These are phyloP conservation scores for Pichia sp. DNA, from an alignment of 1,139 yeast species.

Conservation along the genomic window DNA sequence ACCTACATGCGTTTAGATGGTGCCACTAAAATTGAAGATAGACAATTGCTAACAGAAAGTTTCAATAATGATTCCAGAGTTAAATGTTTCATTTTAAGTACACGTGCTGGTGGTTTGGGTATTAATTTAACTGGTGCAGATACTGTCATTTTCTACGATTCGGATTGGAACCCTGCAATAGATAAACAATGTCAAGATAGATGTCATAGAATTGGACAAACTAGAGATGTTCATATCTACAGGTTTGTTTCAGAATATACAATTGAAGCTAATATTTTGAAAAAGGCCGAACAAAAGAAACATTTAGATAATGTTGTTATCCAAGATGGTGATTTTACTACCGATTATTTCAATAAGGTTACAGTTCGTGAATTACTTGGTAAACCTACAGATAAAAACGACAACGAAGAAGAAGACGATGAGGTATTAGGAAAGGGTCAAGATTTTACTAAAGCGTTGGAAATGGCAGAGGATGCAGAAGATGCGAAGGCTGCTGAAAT, in stretches of 20 bases:
- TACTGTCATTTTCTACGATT: conserved; percentile 97
- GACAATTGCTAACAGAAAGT: conserved; percentile 90
- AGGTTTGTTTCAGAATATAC: conserved; percentile 96
- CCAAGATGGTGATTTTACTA: conserved; percentile 98
- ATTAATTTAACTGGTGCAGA: conserved; percentile 98
- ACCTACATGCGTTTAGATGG: conserved; percentile 96
- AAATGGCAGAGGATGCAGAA: conserved; percentile 96
- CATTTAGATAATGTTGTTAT: conserved; percentile 94
- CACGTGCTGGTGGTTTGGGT: conserved; percentile 98
- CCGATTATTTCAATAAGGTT: conserved; percentile 89
- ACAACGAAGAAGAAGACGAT: conserved; percentile 29
- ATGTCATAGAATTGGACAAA: conserved; percentile 98
- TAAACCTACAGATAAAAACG: conserved; percentile 34
- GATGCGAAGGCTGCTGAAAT: conserved; percentile 90
- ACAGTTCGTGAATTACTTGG: conserved; percentile 84
- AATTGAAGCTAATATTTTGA: conserved; percentile 90
- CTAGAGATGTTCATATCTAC: conserved; percentile 96
- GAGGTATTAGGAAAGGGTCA: conserved; percentile 37
- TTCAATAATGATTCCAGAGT: conserved; percentile 85
- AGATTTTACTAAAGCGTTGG: conserved; percentile 66
- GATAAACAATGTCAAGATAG: conserved; percentile 99
- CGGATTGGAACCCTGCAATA: conserved; percentile 99
- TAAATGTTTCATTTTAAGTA: conserved; percentile 89
- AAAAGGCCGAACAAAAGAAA: conserved; percentile 94
- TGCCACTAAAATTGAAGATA: conserved; percentile 94